Base-by-base conservation (phyloP, 345 rosid species). In the Pistacia atlantica region DNA sequence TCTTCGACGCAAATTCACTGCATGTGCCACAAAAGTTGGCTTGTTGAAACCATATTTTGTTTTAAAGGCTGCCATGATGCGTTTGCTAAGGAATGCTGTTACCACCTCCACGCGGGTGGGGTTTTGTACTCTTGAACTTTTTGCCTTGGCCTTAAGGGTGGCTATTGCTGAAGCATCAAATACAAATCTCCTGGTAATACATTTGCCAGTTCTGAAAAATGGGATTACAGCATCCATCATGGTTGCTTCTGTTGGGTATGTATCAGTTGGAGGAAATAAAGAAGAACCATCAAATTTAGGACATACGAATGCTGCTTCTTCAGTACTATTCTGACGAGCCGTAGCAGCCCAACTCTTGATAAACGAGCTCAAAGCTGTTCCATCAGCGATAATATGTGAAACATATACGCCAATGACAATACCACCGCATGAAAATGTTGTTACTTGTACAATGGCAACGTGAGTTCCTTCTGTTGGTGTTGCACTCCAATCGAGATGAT, bases 71-170 rank as follows among this genome's bases (percentile, higher is more conserved):
- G 77, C 46, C 80, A 82, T 81, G 28, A 76, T 81, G 49, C 74
- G 56, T 77, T 79, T 82, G 84, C 87, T 82, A 25, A 89, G 79
- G 33, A 88, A 80, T 58, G 91, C 90, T 14, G 89, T 80, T 9
- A 89, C 86, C 18, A 79, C 86, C 69, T 89, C 92, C 1, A 87
- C 81, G 54, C 90, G 73, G 14, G 91, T 83, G 0, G 90, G 91
- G 28, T 82, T 80, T 22, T 35, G 72, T 71, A 87, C 85, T 14
- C 58, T 71, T 20, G 75, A 66, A 69, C 83, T 80, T 3, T 83
- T 77, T 38, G 82, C 86, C 49, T 35, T 81, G 17, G 63, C 73
- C 81, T 78, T 87, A 8, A 87, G 80, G 33, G 59, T 51, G 52
- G 89, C 77, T 3, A 90, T 73, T 12, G 81, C 69, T 0, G 77